phyloP scores from a whole-genome alignment of 176 grass and related monocot genomes.

The Ensete ventricosum region DNA sequence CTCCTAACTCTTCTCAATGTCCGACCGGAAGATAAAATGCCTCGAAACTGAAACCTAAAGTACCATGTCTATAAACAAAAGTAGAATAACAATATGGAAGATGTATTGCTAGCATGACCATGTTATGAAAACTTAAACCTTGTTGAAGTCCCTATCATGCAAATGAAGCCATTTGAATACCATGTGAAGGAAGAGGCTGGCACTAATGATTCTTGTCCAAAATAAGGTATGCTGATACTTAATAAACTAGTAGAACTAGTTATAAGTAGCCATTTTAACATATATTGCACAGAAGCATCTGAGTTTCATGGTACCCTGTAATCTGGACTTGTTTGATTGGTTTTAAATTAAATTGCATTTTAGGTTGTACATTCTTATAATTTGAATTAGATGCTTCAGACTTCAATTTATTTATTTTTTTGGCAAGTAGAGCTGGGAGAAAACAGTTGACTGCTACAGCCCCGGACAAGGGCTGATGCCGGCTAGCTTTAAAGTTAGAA shows the following conservation, averaged over 20 bases:
- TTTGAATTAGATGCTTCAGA: conserved; percentile 10
- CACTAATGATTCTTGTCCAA: not conserved
- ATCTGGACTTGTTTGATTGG: not conserved
- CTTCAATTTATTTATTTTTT: conserved; percentile 1
- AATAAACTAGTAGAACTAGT: not conserved
- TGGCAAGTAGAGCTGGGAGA: conserved; percentile 77
- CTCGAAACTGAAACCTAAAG: too few relatives aligned
- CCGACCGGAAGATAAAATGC: too few relatives aligned
- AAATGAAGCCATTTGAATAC: not conserved
- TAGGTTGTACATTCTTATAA: not conserved
- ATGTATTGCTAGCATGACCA: too few relatives aligned
- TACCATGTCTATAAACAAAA: too few relatives aligned
- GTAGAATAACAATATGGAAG: too few relatives aligned
- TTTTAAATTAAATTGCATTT: not conserved
- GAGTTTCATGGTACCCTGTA: not conserved
- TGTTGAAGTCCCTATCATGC: not conserved
- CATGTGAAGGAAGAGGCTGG: not conserved
- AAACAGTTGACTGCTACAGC: conserved; percentile 94
- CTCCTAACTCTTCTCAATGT: too few relatives aligned
- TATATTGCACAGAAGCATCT: not conserved
- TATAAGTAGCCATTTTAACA: not conserved
- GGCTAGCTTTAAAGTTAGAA: conserved; percentile 96
- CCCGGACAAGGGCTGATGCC: conserved; percentile 91
- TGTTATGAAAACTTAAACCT: not conserved
- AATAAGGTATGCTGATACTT: not conserved